Evolutionary conservation across 139 green algal species (phyloP).

Genomic region (Ostreobium quekettii): DNA sequence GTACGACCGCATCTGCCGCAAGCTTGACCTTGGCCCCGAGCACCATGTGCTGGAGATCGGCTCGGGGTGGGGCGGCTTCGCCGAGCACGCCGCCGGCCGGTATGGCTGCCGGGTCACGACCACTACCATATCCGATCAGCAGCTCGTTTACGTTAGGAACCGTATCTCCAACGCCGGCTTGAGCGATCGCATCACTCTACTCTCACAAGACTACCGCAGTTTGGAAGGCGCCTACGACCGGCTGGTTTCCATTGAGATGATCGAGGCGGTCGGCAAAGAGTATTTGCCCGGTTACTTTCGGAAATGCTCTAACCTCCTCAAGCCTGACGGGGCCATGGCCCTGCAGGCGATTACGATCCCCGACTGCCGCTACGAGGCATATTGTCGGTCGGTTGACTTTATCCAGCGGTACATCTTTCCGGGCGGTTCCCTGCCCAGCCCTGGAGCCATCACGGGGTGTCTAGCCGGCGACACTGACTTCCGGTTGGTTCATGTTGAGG

Average conservation of each 20-base stretch:
- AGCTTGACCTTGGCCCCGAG: slow-evolving; percentile 29
- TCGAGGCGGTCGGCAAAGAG: slow-evolving; percentile 95
- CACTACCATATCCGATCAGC: no score
- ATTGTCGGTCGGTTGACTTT: slow-evolving; percentile 85
- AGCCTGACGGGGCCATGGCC: slow-evolving; percentile 58
- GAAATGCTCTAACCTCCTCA: slow-evolving; percentile 53
- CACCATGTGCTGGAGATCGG: slow-evolving; percentile 93
- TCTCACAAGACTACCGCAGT: no score
- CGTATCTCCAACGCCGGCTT: no score
- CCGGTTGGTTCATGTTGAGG: slow-evolving; percentile 39
- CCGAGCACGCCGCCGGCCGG: slow-evolving; percentile 62
- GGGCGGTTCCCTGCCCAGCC: slow-evolving; percentile 73
- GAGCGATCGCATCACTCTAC: no score
- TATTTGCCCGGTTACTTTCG: slow-evolving; percentile 76
- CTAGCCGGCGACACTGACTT: slow-evolving; percentile 67
- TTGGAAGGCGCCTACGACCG: slow-evolving; percentile 68
- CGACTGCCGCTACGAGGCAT: slow-evolving; percentile 75
- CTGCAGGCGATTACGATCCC: slow-evolving; percentile 76
- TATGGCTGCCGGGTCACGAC: slow-evolving; percentile 49
- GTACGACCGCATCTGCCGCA: no score
- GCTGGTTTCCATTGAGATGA: slow-evolving; percentile 92
- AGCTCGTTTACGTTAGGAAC: no score
- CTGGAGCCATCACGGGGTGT: no score
- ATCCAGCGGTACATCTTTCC: slow-evolving; percentile 98
- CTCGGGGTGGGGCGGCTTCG: slow-evolving; percentile 91